Percentiles rank a stretch among this genome's conserved stretches.
phyloP scores from a whole-genome alignment of 177 flowering plant genomes.

The Vitis hybrid region DNA sequence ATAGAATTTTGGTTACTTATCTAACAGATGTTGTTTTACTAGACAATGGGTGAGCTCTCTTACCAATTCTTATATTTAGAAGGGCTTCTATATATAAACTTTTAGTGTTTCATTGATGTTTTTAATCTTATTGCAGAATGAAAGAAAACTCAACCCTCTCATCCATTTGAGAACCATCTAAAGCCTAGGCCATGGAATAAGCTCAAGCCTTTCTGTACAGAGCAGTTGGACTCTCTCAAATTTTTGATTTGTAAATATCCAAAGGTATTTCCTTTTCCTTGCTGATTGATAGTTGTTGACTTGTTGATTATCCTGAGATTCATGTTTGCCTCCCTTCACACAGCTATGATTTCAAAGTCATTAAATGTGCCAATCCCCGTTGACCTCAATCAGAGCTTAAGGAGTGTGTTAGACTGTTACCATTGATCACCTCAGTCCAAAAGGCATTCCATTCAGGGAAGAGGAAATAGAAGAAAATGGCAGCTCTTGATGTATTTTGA shows the following conservation, averaged over 20 bases:
- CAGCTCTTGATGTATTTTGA: too few relatives aligned
- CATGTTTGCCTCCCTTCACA: slow-evolving; percentile 77
- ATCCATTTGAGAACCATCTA: too few relatives aligned
- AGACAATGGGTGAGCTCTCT: too few relatives aligned
- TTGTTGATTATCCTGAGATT: slow-evolving; percentile 46
- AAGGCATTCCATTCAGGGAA: slow-evolving; percentile 46
- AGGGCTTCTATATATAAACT: too few relatives aligned
- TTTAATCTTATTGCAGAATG: slow-evolving; percentile 47
- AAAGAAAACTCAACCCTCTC: too few relatives aligned
- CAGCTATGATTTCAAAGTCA: slow-evolving; percentile 50
- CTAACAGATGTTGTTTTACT: too few relatives aligned
- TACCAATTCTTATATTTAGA: too few relatives aligned
- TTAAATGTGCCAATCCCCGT: slow-evolving; percentile 25
- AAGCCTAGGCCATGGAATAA: slow-evolving; percentile 51
- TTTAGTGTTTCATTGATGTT: background rate
- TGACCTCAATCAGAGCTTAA: too few relatives aligned
- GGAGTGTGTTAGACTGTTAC: slow-evolving; percentile 5
- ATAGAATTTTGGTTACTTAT: too few relatives aligned
- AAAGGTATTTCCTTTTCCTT: slow-evolving; percentile 41
- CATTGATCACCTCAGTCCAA: slow-evolving; percentile 30
- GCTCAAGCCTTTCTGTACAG: slow-evolving; percentile 59
- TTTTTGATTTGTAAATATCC: slow-evolving; percentile 65
- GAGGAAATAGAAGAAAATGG: too few relatives aligned
- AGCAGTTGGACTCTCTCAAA: slow-evolving; percentile 55
- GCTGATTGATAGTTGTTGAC: background rate